Conservation (phyloP, 768 basidiomycete species). For the Psilocybe sp. region DNA sequence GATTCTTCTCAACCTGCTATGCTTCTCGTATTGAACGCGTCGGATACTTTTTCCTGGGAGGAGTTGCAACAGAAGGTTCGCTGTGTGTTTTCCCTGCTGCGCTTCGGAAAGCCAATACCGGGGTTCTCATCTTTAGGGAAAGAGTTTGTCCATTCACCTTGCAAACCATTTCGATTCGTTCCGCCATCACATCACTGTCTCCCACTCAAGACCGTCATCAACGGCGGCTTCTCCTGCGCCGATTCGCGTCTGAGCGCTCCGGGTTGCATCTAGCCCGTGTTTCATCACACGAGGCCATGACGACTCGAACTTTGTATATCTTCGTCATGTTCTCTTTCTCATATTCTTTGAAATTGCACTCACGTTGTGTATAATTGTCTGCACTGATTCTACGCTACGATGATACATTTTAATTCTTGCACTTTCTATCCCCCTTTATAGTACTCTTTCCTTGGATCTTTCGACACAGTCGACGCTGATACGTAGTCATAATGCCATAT, state of each 20-base stretch:
- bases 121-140: constrained; percentile 30
- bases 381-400: too few relatives aligned
- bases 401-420: too few relatives aligned
- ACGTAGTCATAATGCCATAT: constrained; percentile 2
- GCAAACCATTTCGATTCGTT: constrained; percentile 42
- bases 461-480: not conserved
- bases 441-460: too few relatives aligned
- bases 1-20: constrained; percentile 52
- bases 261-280: not conserved
- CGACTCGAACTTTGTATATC: not conserved
- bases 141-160: constrained; percentile 38
- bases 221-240: constrained; percentile 33
- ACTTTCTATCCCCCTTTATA: too few relatives aligned
- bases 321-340: not conserved
- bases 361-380: too few relatives aligned
- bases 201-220: constrained; percentile 20
- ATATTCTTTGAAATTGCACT: not conserved
- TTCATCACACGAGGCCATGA: not conserved
- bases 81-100: constrained; percentile 2
- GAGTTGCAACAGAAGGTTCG: constrained; percentile 61
- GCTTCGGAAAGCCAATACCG: constrained; percentile 4
- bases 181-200: constrained; percentile 24
- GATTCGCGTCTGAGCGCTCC: constrained; percentile 12
- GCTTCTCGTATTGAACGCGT: constrained; percentile 68
- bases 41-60: constrained; percentile 61